These are phyloP conservation scores for Endoconidiophora polonica DNA, from an alignment of 2,329 filamentous ascomycete species.

Conservation along the genomic window DNA sequence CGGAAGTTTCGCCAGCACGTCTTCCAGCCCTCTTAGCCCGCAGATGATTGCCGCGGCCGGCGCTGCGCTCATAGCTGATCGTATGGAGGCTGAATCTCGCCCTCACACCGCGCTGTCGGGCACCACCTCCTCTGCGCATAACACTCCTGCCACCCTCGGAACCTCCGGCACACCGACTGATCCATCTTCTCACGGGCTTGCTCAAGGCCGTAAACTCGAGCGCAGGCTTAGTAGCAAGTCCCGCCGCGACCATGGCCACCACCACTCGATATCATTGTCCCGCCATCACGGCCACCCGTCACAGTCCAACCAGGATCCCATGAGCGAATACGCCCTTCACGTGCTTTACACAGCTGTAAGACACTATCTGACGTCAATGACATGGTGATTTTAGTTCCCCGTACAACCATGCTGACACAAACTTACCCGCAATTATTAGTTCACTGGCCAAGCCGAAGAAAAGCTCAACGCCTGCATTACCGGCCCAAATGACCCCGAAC, in stretches of 20 bases:
- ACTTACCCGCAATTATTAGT: conserved; percentile 28
- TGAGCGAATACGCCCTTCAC: conserved; percentile 94
- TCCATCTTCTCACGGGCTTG: conserved; percentile 23
- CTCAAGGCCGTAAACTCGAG: conserved; percentile 36
- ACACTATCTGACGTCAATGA: conserved; percentile 14
- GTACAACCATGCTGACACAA: conserved; percentile 13
- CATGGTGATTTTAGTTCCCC: neutral
- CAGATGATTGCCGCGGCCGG: conserved; percentile 63
- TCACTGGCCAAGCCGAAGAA: conserved; percentile 90
- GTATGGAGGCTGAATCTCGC: conserved; percentile 29
- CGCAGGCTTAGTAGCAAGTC: conserved; percentile 45
- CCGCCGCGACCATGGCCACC: conserved; percentile 55
- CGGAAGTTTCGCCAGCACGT: conserved; percentile 66
- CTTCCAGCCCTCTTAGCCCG: conserved; percentile 72
- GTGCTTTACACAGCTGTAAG: conserved; percentile 82
- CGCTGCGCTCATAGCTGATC: conserved; percentile 34
- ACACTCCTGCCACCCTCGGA: conserved; percentile 5
- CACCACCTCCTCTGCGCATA: conserved; percentile 30
- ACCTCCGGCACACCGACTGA: conserved; percentile 30
- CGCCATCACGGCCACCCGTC: conserved; percentile 37
- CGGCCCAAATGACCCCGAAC: conserved; percentile 61
- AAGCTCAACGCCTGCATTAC: conserved; percentile 83
- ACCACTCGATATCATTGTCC: conserved; percentile 56
- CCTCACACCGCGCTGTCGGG: conserved; percentile 21
- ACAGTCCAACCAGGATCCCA: conserved; percentile 66